A percentile compares a stretch with the other conserved stretches of the same genome.
Evolutionary conservation across 1,284 basidiomycete genomes (phyloP).

Genomic region (Marasmius fiardii): DNA sequence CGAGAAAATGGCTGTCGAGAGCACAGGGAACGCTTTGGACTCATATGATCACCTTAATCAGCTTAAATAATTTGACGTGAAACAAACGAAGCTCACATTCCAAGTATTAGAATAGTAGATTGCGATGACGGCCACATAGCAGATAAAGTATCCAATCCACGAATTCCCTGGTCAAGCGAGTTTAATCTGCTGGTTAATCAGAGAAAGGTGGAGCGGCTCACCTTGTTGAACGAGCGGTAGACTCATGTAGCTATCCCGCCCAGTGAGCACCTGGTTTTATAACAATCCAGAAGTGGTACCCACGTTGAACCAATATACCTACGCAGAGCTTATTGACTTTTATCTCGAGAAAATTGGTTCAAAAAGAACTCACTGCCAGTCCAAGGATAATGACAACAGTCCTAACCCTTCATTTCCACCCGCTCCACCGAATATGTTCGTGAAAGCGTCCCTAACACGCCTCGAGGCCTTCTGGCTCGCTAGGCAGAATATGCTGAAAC

Average conservation of each 20-base stretch:
- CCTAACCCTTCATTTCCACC: slow-evolving; percentile 65
- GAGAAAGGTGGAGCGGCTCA: slow-evolving; percentile 19
- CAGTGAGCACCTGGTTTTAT: neutral
- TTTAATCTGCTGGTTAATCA: slow-evolving; percentile 8
- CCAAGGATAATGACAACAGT: slow-evolving; percentile 46
- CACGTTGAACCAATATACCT: slow-evolving; percentile 51
- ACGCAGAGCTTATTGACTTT: too few species aligned
- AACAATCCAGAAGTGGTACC: slow-evolving; percentile 21
- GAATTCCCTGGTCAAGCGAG: slow-evolving; percentile 41
- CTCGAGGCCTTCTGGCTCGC: slow-evolving; percentile 45
- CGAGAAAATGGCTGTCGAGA: slow-evolving; percentile 56
- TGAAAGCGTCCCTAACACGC: slow-evolving; percentile 44
- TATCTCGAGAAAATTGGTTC: neutral
- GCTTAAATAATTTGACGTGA: neutral
- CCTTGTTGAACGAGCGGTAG: slow-evolving; percentile 52
- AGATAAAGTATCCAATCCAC: slow-evolving; percentile 52
- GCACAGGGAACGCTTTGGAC: slow-evolving; percentile 57
- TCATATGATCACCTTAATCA: slow-evolving; percentile 18
- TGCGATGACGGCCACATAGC: slow-evolving; percentile 50
- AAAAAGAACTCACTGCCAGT: slow-evolving; percentile 43
- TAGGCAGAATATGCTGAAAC: slow-evolving; percentile 55
- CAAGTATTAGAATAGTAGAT: slow-evolving; percentile 62
- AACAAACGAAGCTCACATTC: slow-evolving; percentile 37
- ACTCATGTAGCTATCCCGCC: slow-evolving; percentile 38
- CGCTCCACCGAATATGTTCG: slow-evolving; percentile 62